phyloP scores from a whole-genome alignment of 1,284 basidiomycete genomes.

The Mixia osmundae region DNA sequence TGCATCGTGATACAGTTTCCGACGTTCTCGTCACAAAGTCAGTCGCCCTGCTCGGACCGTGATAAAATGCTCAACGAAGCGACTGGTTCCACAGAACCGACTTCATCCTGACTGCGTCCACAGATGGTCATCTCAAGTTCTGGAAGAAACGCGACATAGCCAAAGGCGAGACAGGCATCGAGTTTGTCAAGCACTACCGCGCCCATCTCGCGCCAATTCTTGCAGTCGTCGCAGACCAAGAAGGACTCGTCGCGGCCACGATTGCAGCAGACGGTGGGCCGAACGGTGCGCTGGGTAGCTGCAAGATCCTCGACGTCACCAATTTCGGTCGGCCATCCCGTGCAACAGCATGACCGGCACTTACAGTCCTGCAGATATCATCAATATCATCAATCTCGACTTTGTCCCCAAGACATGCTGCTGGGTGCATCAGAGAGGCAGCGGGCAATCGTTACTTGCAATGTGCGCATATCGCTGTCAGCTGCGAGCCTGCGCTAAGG shows the following conservation, averaged over 20 bases:
- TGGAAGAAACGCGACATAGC: slow-evolving; percentile 57
- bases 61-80: slow-evolving; percentile 4
- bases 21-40: slow-evolving; percentile 66
- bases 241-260: slow-evolving; percentile 78
- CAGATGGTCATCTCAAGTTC: slow-evolving; percentile 86
- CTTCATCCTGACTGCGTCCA: slow-evolving; percentile 78
- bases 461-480: slow-evolving; percentile 32
- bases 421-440: slow-evolving; percentile 76
- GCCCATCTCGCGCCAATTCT: slow-evolving; percentile 65
- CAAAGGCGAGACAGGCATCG: slow-evolving; percentile 39
- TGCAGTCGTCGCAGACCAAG: slow-evolving; percentile 62
- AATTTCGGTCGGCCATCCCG: slow-evolving; percentile 50
- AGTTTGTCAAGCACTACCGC: slow-evolving; percentile 71
- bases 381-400: slow-evolving; percentile 81
- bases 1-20: slow-evolving; percentile 86
- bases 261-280: slow-evolving; percentile 32
- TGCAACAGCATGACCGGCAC: not conserved
- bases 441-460: slow-evolving; percentile 68
- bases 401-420: slow-evolving; percentile 66
- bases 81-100: slow-evolving; percentile 38
- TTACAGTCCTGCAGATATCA: slow-evolving; percentile 53
- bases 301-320: slow-evolving; percentile 89
- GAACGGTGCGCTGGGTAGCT: slow-evolving; percentile 36
- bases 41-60: slow-evolving; percentile 15
- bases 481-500: not conserved